Conservation (phyloP, 768 basidiomycete species). For the Leucocoprinus birnbaumii region DNA sequence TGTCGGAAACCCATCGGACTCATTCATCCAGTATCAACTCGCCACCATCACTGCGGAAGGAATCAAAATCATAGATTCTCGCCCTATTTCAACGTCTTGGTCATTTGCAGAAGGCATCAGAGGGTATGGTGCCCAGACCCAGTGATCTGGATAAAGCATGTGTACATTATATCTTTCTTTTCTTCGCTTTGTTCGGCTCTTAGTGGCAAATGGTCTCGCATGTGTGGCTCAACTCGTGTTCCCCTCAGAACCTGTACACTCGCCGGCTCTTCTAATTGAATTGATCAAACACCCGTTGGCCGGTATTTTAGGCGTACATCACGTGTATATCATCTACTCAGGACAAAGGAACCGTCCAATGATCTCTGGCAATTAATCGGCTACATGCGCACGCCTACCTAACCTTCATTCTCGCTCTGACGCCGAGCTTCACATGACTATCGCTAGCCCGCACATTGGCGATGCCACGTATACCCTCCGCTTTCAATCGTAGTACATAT, state of each 20-base stretch:
- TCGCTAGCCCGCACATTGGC: too few relatives aligned
- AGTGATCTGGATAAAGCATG: conserved; percentile 40
- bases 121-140: conserved; percentile 90
- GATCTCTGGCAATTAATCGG: neutral
- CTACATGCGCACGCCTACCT: neutral
- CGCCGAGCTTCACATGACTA: neutral
- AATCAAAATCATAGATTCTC: conserved; percentile 75
- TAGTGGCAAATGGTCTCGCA: neutral
- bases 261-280: too few relatives aligned
- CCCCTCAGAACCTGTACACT: too few relatives aligned
- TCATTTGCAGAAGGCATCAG: conserved; percentile 88
- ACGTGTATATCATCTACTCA: neutral
- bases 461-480: conserved; percentile 5
- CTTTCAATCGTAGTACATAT: neutral
- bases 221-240: too few relatives aligned
- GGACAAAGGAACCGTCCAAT: neutral
- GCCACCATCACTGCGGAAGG: conserved; percentile 82
- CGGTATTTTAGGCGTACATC: neutral
- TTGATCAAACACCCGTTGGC: neutral
- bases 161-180: conserved; percentile 10
- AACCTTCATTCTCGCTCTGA: neutral
- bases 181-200: neutral
- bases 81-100: conserved; percentile 79
- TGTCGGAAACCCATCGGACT: neutral
- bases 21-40: conserved; percentile 81